Conservation (phyloP, 495 filamentous ascomycete species). For the Rusavskia elegans region DNA sequence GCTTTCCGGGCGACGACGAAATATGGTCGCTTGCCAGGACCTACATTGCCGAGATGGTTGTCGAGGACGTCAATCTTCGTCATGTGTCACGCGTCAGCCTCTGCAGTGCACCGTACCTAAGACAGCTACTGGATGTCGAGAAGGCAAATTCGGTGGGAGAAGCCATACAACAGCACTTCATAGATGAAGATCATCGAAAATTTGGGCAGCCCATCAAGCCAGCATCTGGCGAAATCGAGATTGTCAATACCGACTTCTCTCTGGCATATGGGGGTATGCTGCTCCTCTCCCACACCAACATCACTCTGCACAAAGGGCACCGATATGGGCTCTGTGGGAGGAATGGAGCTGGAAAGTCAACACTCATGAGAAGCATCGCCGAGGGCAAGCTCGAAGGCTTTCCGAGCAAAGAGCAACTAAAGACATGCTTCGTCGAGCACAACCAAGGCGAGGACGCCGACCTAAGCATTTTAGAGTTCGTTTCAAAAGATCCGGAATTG, state of each 20-base stretch:
- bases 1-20: slow-evolving; percentile 39
- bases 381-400: slow-evolving; percentile 94
- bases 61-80: slow-evolving; percentile 77
- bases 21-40: slow-evolving; percentile 50
- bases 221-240: slow-evolving; percentile 76
- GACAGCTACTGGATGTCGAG: slow-evolving; percentile 44
- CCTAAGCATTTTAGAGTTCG: slow-evolving; percentile 84
- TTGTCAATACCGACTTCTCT: slow-evolving; percentile 97
- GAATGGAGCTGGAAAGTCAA: slow-evolving; percentile 96
- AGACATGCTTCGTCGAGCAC: slow-evolving; percentile 97
- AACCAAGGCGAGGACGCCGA: slow-evolving; percentile 96
- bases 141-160: slow-evolving; percentile 44
- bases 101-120: slow-evolving; percentile 58
- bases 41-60: slow-evolving; percentile 74
- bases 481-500: slow-evolving; percentile 68
- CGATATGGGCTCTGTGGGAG: slow-evolving; percentile 92
- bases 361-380: slow-evolving; percentile 92
- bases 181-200: slow-evolving; percentile 72
- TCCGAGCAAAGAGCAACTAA: slow-evolving; percentile 73
- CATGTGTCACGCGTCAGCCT: slow-evolving; percentile 52
- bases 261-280: slow-evolving; percentile 98
- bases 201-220: slow-evolving; percentile 72
- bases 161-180: slow-evolving; percentile 51
- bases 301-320: slow-evolving; percentile 86
- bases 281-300: slow-evolving; percentile 87